These are phyloP conservation scores for Tribonema minus DNA, from an alignment of 108 stramenopile genomes.

Conservation along the genomic window DNA sequence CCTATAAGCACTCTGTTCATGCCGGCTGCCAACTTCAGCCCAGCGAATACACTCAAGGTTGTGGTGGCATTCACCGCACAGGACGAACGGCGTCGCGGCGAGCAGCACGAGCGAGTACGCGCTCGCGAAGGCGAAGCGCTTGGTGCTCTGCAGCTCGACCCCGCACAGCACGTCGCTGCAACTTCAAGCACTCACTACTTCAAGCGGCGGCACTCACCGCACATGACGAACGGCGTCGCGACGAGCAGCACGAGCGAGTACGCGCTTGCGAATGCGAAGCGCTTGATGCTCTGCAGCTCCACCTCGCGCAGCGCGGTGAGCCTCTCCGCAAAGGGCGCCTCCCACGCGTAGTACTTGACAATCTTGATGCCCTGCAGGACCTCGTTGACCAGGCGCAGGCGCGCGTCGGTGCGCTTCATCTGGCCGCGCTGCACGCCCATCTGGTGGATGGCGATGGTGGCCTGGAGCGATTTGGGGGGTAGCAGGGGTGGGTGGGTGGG, in stretches of 20 bases:
- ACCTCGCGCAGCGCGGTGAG: slow-evolving; percentile 56
- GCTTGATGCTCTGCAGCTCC: slow-evolving; percentile 56
- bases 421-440: slow-evolving; percentile 66
- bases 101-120: slow-evolving; percentile 15
- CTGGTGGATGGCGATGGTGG: slow-evolving; percentile 6
- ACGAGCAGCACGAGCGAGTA: slow-evolving; percentile 6
- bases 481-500: too few species aligned
- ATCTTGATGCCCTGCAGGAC: slow-evolving; percentile 74
- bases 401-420: slow-evolving; percentile 69
- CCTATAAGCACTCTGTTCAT: not conserved
- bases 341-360: slow-evolving; percentile 89
- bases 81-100: slow-evolving; percentile 16
- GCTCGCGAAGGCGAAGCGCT: slow-evolving; percentile 12
- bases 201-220: too few species aligned
- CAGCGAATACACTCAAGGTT: too few species aligned
- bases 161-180: too few species aligned
- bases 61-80: too few species aligned
- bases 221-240: slow-evolving; percentile 29
- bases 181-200: too few species aligned
- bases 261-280: slow-evolving; percentile 29
- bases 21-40: too few species aligned
- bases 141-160: not conserved
- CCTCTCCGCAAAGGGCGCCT: slow-evolving; percentile 64
- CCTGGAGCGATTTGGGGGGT: not conserved
- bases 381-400: slow-evolving; percentile 80